phyloP scores from a whole-genome alignment of 2,329 filamentous ascomycete genomes.

The Aspergillus pseudonomiae region DNA sequence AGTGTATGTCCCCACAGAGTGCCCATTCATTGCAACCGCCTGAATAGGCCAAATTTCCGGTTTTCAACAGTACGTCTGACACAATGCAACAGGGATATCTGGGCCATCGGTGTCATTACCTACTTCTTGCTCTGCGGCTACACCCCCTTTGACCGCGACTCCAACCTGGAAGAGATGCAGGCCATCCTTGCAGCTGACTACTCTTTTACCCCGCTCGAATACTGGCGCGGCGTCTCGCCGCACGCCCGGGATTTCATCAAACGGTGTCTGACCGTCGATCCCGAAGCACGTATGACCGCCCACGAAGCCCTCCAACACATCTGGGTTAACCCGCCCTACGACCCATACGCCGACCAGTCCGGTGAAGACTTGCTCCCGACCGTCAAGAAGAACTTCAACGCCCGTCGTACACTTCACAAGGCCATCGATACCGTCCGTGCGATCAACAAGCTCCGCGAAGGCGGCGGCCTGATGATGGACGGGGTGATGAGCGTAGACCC shows the following conservation, averaged over 20 bases:
- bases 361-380: slow-evolving; percentile 63
- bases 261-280: slow-evolving; percentile 87
- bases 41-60: background rate
- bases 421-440: slow-evolving; percentile 70
- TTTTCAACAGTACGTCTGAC: background rate
- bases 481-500: slow-evolving; percentile 62
- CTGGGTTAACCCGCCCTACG: slow-evolving; percentile 64
- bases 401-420: slow-evolving; percentile 65
- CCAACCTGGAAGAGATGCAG: slow-evolving; percentile 98
- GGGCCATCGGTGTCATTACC: slow-evolving; percentile 97
- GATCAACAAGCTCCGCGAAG: slow-evolving; percentile 68
- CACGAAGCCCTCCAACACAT: slow-evolving; percentile 71
- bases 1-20: slow-evolving; percentile 59
- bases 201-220: slow-evolving; percentile 89
- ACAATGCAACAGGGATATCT: slow-evolving; percentile 68
- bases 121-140: slow-evolving; percentile 98
- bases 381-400: slow-evolving; percentile 73
- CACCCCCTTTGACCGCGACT: slow-evolving; percentile 96
- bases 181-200: slow-evolving; percentile 97
- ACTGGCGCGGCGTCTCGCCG: slow-evolving; percentile 91
- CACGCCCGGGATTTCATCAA: slow-evolving; percentile 90
- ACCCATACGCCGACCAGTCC: slow-evolving; percentile 37
- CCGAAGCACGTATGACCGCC: slow-evolving; percentile 83
- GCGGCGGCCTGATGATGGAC: slow-evolving; percentile 65
- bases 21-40: background rate